phyloP scores from a whole-genome alignment of 1,284 basidiomycete species.

The Coniophora puteana region DNA sequence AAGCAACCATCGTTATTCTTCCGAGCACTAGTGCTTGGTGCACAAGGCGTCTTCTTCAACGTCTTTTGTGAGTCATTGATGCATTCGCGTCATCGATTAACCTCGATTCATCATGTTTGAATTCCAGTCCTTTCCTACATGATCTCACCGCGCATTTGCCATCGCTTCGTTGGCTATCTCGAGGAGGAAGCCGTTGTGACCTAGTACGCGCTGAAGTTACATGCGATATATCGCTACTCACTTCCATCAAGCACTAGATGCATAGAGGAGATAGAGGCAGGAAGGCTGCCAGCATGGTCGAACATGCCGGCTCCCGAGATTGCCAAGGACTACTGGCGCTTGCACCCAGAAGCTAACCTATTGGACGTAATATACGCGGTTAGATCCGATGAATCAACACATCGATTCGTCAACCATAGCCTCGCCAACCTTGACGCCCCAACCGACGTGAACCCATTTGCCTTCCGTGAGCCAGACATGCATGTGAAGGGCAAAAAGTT shows the following conservation, averaged over 20 bases:
- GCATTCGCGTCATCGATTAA: constrained; percentile 14
- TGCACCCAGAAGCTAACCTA: constrained; percentile 69
- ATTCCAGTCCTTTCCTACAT: constrained; percentile 74
- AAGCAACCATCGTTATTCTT: constrained; percentile 77
- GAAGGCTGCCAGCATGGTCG: constrained; percentile 84
- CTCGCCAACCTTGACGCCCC: constrained; percentile 78
- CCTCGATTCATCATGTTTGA: constrained; percentile 14
- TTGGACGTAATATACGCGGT: constrained; percentile 90
- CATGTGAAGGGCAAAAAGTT: constrained; percentile 70
- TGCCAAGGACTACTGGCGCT: constrained; percentile 93
- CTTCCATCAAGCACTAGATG: constrained; percentile 59
- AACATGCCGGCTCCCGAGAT: constrained; percentile 77
- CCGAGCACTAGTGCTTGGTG: constrained; percentile 77
- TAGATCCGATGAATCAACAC: constrained; percentile 89
- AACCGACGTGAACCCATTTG: constrained; percentile 89
- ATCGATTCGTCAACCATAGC: constrained; percentile 92
- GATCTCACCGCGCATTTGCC: constrained; percentile 78
- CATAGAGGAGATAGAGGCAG: constrained; percentile 83
- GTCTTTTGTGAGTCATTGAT: constrained; percentile 70
- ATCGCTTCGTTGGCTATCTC: constrained; percentile 93
- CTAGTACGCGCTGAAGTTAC: constrained; percentile 49
- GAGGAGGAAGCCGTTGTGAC: constrained; percentile 95
- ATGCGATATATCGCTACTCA: constrained; percentile 17
- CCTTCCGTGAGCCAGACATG: constrained; percentile 86
- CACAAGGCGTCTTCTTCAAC: constrained; percentile 92